Conservation (phyloP, 2,329 filamentous ascomycete genomes). For the Chrysoporthe deuterocubensis region DNA sequence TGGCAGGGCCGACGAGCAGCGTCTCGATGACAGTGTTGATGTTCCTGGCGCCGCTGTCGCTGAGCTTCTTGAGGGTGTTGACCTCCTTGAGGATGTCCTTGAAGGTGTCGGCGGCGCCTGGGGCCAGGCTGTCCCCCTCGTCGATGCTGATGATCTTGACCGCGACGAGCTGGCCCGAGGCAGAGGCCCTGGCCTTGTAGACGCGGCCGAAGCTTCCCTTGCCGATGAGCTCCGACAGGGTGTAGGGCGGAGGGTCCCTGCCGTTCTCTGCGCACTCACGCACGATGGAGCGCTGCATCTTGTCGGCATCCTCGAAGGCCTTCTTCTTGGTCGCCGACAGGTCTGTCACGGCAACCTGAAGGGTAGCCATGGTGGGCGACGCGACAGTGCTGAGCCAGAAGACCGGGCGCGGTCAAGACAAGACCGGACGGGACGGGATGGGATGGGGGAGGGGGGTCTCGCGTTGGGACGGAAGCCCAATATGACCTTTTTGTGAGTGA, state of each 20-base stretch:
- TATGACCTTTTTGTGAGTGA: not conserved
- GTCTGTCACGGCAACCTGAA: slow-evolving; percentile 39
- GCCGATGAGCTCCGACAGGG: slow-evolving; percentile 68
- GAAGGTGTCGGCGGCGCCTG: slow-evolving; percentile 68
- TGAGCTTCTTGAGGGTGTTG: slow-evolving; percentile 71
- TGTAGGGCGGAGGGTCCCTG: slow-evolving; percentile 62
- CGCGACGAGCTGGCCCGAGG: slow-evolving; percentile 57
- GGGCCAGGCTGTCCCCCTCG: slow-evolving; percentile 70
- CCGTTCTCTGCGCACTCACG: slow-evolving; percentile 61
- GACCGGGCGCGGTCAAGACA: not conserved
- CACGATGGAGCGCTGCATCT: slow-evolving; percentile 63
- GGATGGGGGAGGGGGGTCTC: not conserved
- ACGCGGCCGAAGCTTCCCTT: slow-evolving; percentile 72
- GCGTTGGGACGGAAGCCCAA: not conserved
- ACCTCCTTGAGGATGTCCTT: slow-evolving; percentile 72
- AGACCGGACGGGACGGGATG: not conserved
- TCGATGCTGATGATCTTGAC: slow-evolving; percentile 86
- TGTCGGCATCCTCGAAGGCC: slow-evolving; percentile 65
- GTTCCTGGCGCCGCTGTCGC: slow-evolving; percentile 74
- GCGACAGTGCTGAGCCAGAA: not conserved
- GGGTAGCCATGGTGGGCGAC: slow-evolving; percentile 35
- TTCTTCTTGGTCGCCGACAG: slow-evolving; percentile 44
- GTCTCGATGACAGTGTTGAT: slow-evolving; percentile 84
- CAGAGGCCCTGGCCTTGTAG: slow-evolving; percentile 59
- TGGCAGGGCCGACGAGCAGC: slow-evolving; percentile 74